Percentiles rank a stretch among this genome's conserved stretches.
phyloP scores from a whole-genome alignment of 2,329 filamentous ascomycete species.

The Neopestalotiopsis rosae region DNA sequence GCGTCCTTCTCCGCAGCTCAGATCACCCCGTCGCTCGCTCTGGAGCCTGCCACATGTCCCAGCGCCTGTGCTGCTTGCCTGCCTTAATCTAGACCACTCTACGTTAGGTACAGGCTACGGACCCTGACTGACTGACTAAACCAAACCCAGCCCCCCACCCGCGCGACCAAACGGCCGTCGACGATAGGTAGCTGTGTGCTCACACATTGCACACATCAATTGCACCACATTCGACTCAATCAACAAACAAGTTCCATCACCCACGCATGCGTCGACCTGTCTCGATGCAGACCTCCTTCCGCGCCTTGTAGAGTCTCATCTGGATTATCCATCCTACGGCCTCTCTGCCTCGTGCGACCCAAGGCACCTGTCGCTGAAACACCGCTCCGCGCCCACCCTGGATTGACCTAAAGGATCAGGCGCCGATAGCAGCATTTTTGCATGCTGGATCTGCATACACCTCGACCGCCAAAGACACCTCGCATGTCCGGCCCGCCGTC shows the following conservation, averaged over 20 bases:
- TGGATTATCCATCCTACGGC: not conserved
- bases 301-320: not conserved
- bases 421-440: constrained; percentile 7
- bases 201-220: not conserved
- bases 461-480: not conserved
- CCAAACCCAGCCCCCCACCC: not conserved
- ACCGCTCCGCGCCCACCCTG: not conserved
- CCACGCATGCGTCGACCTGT: not conserved
- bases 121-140: not conserved
- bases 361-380: not conserved
- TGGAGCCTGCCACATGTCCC: not conserved
- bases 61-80: not conserved
- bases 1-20: not conserved
- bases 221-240: not conserved
- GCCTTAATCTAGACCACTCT: not conserved
- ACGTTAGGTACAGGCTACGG: not conserved
- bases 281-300: not conserved
- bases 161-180: not conserved
- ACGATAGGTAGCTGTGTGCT: not conserved
- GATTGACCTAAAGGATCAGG: constrained; percentile 2
- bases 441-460: not conserved
- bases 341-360: not conserved
- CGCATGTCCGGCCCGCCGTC: not conserved
- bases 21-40: not conserved
- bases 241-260: not conserved